Evolutionary conservation across 352 stramenopile genomes (phyloP).

Genomic region (Globisporangium splendens): DNA sequence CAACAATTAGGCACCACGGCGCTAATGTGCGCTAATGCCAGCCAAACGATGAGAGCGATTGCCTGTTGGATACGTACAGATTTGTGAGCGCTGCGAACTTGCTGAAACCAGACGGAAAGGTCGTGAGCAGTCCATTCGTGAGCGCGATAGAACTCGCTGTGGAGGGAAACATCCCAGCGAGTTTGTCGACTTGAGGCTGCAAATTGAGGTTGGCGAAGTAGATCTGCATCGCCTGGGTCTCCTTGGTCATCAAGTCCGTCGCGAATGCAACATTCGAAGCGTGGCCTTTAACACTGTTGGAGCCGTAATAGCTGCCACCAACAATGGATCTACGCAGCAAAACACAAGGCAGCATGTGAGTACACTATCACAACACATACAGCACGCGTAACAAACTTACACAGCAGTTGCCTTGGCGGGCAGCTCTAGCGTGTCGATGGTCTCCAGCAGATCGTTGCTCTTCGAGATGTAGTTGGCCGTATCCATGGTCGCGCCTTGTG

Average conservation of each 20-base stretch:
- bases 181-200: neutral
- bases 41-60: too few relatives aligned
- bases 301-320: neutral
- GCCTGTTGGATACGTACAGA: neutral
- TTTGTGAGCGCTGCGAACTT: constrained; percentile 1
- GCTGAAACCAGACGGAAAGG: neutral
- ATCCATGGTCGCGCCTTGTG: neutral
- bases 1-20: neutral
- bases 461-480: constrained; percentile 3
- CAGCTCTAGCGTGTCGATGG: constrained; percentile 5
- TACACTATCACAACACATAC: neutral
- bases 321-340: constrained; percentile 3
- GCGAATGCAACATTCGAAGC: neutral
- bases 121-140: neutral
- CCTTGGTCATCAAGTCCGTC: neutral
- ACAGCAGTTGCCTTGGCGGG: neutral
- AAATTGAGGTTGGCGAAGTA: constrained; percentile 6
- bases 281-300: constrained; percentile 1
- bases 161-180: neutral
- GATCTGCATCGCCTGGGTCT: neutral
- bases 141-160: neutral
- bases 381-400: neutral
- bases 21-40: too few relatives aligned
- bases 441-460: neutral
- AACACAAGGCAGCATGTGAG: neutral